Evolutionary conservation across 768 basidiomycete genomes (phyloP), one percentile per base, ranked within the genome.

Genomic region (Terana coerulea): DNA sequence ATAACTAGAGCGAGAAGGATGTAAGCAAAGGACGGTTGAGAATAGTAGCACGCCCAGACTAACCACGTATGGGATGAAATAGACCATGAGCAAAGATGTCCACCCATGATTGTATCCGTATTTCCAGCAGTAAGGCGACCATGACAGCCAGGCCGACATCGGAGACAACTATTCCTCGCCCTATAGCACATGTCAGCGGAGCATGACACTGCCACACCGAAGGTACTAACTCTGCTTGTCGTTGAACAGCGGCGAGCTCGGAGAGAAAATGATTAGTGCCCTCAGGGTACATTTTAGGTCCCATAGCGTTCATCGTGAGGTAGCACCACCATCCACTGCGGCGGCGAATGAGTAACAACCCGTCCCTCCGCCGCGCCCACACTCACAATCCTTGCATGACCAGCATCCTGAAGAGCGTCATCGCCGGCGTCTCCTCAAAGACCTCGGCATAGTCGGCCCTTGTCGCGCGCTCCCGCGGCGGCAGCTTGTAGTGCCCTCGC

Each of bases 231-330:
- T 34, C 46, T 64, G 60, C 26, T 59, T 55, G 42, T 54, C 43
- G 25, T 57, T 59, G 53, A 65, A 67, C 4, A 67, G 43, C 3
- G 57, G 37, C 2, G 65, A 65, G 29, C 54, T 63, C 2, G 64
- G 65, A 10, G 58, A 59, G 48, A 67, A n/a, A 64, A 51, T 64
- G 64, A 47, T 67, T 67, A 9, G 66, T 66, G 19, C 66, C 66
- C 25, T 60, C 56, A 14, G 64, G 63, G 35, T 67, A 64, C 45
- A 53, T 53, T 26, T 59, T 61, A 21, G 64, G 56, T 3, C 66
- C 66, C 56, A 65, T 59, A 28, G 52, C 55, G 47, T 67, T 67
- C 34, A 17, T 54, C 60, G 53, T 54, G 33, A 63, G 44, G 46
- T 64, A 67, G 19, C 58, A 45, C 61, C 62, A 64, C 63, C 61